Evolutionary conservation across 2,329 filamentous ascomycete genomes (phyloP).

Genomic region (Penicillium sp.): DNA sequence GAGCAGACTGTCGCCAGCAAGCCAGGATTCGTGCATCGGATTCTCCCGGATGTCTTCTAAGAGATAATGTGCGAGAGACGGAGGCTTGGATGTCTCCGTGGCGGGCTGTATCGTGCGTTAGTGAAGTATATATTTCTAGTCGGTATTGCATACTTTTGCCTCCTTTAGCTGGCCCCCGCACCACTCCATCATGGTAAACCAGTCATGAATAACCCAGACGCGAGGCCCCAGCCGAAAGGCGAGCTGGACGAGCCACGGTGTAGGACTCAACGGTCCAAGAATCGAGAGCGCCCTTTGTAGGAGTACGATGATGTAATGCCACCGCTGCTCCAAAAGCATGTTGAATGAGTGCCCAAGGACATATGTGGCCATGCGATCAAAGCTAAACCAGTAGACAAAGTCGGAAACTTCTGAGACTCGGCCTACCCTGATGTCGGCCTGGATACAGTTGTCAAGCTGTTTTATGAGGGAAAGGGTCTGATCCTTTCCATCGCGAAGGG

Average conservation of each 20-base stretch:
- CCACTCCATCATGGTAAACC: constrained; percentile 20
- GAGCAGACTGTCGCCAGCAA: constrained; percentile 5
- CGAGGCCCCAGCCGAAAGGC: constrained; percentile 19
- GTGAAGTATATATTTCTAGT: no score
- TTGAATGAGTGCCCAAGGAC: constrained; percentile 38
- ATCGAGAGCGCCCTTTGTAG: constrained; percentile 33
- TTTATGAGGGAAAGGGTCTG: not conserved
- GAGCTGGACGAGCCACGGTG: constrained; percentile 27
- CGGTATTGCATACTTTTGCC: not conserved
- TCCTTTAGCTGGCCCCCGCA: constrained; percentile 4
- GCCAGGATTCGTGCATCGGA: not conserved
- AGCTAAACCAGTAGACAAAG: constrained; percentile 35
- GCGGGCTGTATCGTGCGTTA: no score
- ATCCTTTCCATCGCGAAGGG: not conserved
- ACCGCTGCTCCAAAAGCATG: constrained; percentile 34
- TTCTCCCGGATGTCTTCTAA: no score
- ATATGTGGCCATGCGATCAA: constrained; percentile 41
- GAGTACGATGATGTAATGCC: constrained; percentile 34
- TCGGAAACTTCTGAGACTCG: constrained; percentile 7
- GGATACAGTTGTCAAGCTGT: constrained; percentile 2
- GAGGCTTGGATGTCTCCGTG: not conserved
- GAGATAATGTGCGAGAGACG: not conserved
- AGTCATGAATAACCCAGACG: constrained; percentile 18
- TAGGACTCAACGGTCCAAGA: constrained; percentile 35
- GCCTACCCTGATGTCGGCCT: not conserved